Evolutionary conservation across 2,329 filamentous ascomycete species (phyloP), one percentile per base, ranked within the genome.

Genomic region (Ophiostoma sp.): DNA sequence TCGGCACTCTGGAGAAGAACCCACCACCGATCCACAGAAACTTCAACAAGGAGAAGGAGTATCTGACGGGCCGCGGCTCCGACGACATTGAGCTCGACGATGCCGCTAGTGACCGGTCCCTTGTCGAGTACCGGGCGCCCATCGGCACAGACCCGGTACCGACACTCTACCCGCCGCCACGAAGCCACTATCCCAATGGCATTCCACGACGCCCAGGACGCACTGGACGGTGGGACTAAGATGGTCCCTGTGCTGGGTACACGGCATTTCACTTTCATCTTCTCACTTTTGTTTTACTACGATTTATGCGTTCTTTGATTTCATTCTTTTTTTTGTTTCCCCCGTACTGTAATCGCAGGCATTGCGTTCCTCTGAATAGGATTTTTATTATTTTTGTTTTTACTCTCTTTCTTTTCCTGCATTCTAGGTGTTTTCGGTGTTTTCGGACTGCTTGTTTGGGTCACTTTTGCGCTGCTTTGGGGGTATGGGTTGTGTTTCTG

Each of bases 21-120:
- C 77, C 77, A n/a, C 77, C 76, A 25, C 72, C 73, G 1, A 77
- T 77, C 28, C 74, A 77, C 57, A 55, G 74, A 3, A 74, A 75
- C 33, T 72, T 75, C n/a, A 55, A 19, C n/a, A 42, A 42, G 33
- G 69, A 76, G 19, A 76, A 75, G 25, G 69, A 70, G 57, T 69
- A 45, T 12, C 17, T 66, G 7, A 17, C 71, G 9, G 59, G 61
- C 28, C 71, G 71, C 17, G 69, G 72, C 11, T 73, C 70, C 0
- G 72, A 71, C 63, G 71, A 74, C 59, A 71, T 74, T 15, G 73
- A 73, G 25, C 64, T 74, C 11, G 74, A 76, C 63, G 76, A 77
- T 28, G 69, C 66, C 0, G 72, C 69, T 2, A 76, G 76, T 55
- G 74, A 72, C 33, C 73, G 73, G 15, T 76, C 75, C 0, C 74